A percentile compares a stretch with the other conserved stretches of the same genome.
Conservation (phyloP, 306 rosid species). For the Prosopis cineraria region DNA sequence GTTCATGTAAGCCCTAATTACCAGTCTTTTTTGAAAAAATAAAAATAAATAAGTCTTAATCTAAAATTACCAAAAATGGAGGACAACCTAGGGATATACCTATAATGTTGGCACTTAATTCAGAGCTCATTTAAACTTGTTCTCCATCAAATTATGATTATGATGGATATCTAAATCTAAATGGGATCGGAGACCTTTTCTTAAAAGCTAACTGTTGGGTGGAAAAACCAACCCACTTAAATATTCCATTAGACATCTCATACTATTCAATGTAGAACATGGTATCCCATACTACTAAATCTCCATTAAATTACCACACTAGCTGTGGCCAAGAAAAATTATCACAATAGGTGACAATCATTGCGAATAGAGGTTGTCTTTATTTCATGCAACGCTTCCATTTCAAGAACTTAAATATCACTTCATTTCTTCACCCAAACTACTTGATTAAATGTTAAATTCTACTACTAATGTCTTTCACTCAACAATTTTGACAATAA, state of each 20-base stretch:
- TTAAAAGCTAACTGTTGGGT: too few species aligned
- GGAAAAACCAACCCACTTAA: too few species aligned
- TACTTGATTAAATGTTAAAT: not conserved
- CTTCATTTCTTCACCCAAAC: not conserved
- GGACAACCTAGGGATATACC: not conserved
- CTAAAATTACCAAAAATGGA: not conserved
- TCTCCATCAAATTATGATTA: not conserved
- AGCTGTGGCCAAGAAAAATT: too few species aligned
- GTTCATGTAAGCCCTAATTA: constrained; percentile 28
- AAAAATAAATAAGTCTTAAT: not conserved
- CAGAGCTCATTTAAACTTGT: not conserved
- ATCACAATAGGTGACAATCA: constrained; percentile 10
- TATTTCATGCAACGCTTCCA: too few species aligned
- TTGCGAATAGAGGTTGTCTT: not conserved
- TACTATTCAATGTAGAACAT: too few species aligned
- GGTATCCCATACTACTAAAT: too few species aligned
- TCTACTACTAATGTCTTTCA: not conserved
- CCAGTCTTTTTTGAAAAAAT: constrained; percentile 9
- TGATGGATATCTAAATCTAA: too few species aligned
- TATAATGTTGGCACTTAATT: not conserved
- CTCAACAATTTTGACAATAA: too few species aligned
- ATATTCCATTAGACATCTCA: too few species aligned
- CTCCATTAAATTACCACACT: too few species aligned
- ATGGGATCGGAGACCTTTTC: too few species aligned
- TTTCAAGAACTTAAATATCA: too few species aligned